Base-by-base conservation (phyloP, 345 rosid genomes). In the Boechera stricta region DNA sequence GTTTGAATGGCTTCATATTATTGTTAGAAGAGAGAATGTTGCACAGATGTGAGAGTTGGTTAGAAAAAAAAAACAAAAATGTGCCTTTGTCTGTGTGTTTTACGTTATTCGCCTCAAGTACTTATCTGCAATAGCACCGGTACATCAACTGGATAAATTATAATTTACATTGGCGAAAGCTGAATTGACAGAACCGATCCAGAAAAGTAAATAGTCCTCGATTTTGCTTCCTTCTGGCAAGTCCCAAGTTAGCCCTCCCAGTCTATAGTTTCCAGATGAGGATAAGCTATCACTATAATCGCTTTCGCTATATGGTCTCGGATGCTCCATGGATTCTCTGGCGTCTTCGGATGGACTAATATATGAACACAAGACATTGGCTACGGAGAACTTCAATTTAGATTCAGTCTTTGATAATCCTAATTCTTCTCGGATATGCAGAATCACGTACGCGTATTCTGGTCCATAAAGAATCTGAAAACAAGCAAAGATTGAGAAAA, bases 401-500 rank as follows among this genome's bases (percentile, higher is more conserved):
- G 78, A 48, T 33, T 67, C 70, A 44, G 75, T 61, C 51, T 8
- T 79, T 7, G 73, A 24, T 26, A 77, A 71, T 12, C 32, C 55
- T 77, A 79, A 7, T 45, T 84, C 84, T 75, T 83, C 91, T 86
- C 45, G 78, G 38, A 95, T 67, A 60, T 71, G 59, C 10, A 82
- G 83, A 67, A 92, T 84, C 36, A 86, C 84, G 75, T 89, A 83
- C 1, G 93, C 87, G 66, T 88, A 92, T 65, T 92, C 99, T 80
- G 92, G 85, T 65, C 99, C 98, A 81, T 84, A 95, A 29, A 95
- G 97, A 29, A 86, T 88, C 99, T 95, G 84, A 64, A 85, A 73
- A 51, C 45, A 79, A 39, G 6, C 59, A 49, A 49, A 48, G 8
- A 10, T 8, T 16, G 21, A 24, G 24, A 54, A 38, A 29, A 71